Conservation (phyloP, 331 rosid species). For the Rhamnella rubrinervis region DNA sequence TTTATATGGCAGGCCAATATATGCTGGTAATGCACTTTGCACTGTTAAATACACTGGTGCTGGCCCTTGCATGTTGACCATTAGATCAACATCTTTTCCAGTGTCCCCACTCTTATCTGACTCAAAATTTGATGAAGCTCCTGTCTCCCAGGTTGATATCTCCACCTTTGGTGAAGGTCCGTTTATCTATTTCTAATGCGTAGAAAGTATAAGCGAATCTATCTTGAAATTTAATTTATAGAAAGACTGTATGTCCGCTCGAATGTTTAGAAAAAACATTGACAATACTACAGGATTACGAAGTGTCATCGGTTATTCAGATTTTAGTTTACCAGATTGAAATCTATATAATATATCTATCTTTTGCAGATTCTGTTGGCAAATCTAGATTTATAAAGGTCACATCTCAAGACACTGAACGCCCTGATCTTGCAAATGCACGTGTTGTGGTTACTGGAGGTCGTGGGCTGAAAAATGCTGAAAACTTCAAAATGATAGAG, state of each 20-base stretch:
- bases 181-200: conserved; percentile 38
- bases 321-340: conserved; percentile 7
- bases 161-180: conserved; percentile 82
- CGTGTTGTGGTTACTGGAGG: conserved; percentile 81
- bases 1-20: conserved; percentile 76
- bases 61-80: conserved; percentile 80
- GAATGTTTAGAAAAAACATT: conserved; percentile 3
- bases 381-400: conserved; percentile 71
- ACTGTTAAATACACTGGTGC: conserved; percentile 71
- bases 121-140: conserved; percentile 53
- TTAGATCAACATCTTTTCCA: conserved; percentile 84
- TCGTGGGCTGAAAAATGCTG: conserved; percentile 83
- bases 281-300: conserved; percentile 27
- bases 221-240: conserved; percentile 1
- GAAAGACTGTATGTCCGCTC: conserved; percentile 3
- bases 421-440: conserved; percentile 95
- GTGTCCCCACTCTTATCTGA: conserved; percentile 39
- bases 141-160: conserved; percentile 88
- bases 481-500: conserved; percentile 89
- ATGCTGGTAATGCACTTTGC: conserved; percentile 94
- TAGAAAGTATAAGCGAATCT: conserved; percentile 9
- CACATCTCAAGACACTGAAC: conserved; percentile 66
- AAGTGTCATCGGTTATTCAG: conserved; percentile 17
- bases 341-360: conserved; percentile 6
- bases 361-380: conserved; percentile 51